Percentiles rank a stretch among this genome's conserved stretches.
These are phyloP conservation scores for Monosporozyma servazzii DNA, from an alignment of 805 yeast species.

Conservation along the genomic window DNA sequence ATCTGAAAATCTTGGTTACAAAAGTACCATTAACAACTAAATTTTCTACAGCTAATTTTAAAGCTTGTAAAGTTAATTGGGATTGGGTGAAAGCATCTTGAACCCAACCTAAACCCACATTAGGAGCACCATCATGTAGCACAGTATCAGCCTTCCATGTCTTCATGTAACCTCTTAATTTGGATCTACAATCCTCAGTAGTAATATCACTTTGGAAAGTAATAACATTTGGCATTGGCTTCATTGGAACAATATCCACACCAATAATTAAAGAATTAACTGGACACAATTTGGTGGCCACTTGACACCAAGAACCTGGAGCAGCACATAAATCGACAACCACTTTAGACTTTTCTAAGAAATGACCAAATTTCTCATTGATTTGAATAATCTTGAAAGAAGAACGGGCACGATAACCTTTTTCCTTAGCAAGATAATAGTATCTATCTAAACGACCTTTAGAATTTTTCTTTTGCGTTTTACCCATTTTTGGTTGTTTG, in stretches of 20 bases:
- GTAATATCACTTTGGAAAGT: conserved; percentile 96
- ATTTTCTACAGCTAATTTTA: conserved; percentile 90
- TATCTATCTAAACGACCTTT: conserved; percentile 99
- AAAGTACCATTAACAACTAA: conserved; percentile 87
- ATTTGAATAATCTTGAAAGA: conserved; percentile 92
- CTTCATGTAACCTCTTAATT: conserved; percentile 88
- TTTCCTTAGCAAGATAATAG: conserved; percentile 93
- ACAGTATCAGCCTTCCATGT: conserved; percentile 99
- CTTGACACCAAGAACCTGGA: conserved; percentile 99
- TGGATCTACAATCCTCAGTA: conserved; percentile 94
- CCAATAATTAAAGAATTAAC: conserved; percentile 89
- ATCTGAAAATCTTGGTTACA: conserved; percentile 93
- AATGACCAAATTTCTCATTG: conserved; percentile 94
- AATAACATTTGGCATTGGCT: conserved; percentile 88
- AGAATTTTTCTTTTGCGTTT: conserved; percentile 86
- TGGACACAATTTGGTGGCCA: conserved; percentile 89
- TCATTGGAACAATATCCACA: conserved; percentile 97
- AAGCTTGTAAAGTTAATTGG: conserved; percentile 86
- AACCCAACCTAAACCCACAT: conserved; percentile 99
- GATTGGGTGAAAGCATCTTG: conserved; percentile 99
- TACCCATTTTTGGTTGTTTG: conserved; percentile 50
- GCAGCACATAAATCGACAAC: conserved; percentile 98
- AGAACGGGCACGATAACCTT: conserved; percentile 98
- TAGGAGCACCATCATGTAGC: conserved; percentile 99
- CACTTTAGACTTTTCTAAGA: conserved; percentile 86